Percentiles rank a stretch among this genome's conserved stretches.
Evolutionary conservation across 495 filamentous ascomycete species (phyloP).

Genomic region (Pyrenopolyporus hunteri): DNA sequence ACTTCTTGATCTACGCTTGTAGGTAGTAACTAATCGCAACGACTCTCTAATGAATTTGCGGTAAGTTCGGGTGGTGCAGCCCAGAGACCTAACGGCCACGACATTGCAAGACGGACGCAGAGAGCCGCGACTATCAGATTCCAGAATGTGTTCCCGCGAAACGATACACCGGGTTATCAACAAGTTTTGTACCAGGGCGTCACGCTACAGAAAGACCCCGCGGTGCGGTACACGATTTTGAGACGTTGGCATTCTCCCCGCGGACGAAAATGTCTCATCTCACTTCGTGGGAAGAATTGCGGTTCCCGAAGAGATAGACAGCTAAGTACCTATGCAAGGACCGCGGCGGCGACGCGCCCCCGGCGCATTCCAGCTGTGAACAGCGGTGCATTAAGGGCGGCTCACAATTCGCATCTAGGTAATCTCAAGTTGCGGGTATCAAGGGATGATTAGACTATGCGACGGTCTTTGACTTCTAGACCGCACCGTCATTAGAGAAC

Average conservation of each 20-base stretch:
- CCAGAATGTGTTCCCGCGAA: slow-evolving; percentile 17
- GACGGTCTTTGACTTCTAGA: slow-evolving; percentile 19
- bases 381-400: slow-evolving; percentile 24
- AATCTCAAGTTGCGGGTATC: slow-evolving; percentile 18
- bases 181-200: not conserved
- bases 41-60: no score
- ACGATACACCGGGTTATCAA: slow-evolving; percentile 14
- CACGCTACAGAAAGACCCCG: not conserved
- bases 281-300: not conserved
- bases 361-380: slow-evolving; percentile 22
- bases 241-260: not conserved
- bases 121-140: slow-evolving; percentile 17
- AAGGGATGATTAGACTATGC: slow-evolving; percentile 27
- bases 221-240: not conserved
- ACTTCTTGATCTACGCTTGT: no score
- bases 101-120: slow-evolving; percentile 1
- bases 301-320: not conserved
- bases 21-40: no score
- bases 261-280: not conserved
- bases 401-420: slow-evolving; percentile 13
- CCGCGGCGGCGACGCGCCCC: slow-evolving; percentile 13
- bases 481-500: slow-evolving; percentile 13
- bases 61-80: no score
- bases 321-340: slow-evolving; percentile 5
- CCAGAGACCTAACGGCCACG: no score